Evolutionary conservation across 164 flowering plant species (phyloP).

Genomic region (Umbellularia californica): DNA sequence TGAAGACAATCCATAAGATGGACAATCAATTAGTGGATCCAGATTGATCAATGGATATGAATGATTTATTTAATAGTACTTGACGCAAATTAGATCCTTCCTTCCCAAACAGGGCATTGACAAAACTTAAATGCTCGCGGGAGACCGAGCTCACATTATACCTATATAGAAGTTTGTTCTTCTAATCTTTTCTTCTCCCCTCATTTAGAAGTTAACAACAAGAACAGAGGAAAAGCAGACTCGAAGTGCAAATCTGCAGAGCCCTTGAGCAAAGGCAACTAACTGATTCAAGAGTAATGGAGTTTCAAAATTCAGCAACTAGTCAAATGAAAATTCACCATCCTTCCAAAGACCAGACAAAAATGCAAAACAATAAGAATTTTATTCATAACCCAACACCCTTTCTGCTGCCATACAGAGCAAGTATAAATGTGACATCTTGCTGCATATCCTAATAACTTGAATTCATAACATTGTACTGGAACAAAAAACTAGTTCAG

Average conservation of each 20-base stretch:
- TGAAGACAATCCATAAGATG: not conserved
- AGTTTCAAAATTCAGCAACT: not conserved
- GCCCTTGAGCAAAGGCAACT: not conserved
- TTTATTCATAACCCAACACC: too few relatives aligned
- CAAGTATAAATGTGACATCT: not conserved
- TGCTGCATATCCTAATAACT: not conserved
- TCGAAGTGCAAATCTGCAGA: not conserved
- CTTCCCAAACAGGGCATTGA: not conserved
- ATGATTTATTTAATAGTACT: too few relatives aligned
- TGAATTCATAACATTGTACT: not conserved
- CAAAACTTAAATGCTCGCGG: not conserved
- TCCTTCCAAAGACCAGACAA: not conserved
- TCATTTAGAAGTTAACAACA: too few relatives aligned
- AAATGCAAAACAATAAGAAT: too few relatives aligned
- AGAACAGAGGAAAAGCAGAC: not conserved
- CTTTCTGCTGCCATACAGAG: too few relatives aligned
- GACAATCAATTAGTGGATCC: not conserved
- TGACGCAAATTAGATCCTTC: not conserved
- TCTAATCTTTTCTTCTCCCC: not conserved
- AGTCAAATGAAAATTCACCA: not conserved
- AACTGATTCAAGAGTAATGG: not conserved
- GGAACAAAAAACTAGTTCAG: not conserved
- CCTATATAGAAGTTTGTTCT: too few relatives aligned
- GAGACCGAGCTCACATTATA: too few relatives aligned
- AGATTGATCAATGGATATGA: not conserved